Evolutionary conservation across 2,329 filamentous ascomycete genomes (phyloP).

Genomic region (Penicillium sp.): DNA sequence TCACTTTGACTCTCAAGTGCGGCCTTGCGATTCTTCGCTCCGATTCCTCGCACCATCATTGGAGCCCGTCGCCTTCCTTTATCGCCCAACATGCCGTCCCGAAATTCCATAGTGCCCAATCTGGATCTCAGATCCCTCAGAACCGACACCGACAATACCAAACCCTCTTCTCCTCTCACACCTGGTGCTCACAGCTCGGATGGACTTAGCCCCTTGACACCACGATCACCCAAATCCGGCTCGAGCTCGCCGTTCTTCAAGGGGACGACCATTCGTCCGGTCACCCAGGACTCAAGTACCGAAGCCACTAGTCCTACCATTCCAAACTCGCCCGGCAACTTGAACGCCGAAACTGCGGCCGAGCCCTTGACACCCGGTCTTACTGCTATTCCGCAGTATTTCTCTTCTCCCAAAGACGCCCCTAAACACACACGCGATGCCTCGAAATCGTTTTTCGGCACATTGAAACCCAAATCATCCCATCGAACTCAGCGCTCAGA

Average conservation of each 20-base stretch:
- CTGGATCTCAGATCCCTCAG: slow-evolving; percentile 35
- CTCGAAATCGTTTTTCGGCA: slow-evolving; percentile 46
- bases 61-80: slow-evolving; percentile 2
- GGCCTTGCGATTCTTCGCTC: not conserved
- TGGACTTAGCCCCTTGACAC: slow-evolving; percentile 33
- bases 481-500: slow-evolving; percentile 42
- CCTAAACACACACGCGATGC: slow-evolving; percentile 42
- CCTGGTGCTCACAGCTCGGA: slow-evolving; percentile 35
- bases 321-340: slow-evolving; percentile 26
- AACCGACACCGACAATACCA: slow-evolving; percentile 26
- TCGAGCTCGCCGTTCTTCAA: slow-evolving; percentile 37
- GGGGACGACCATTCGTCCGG: slow-evolving; percentile 39
- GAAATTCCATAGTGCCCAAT: slow-evolving; percentile 35
- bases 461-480: slow-evolving; percentile 44
- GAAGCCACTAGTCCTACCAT: slow-evolving; percentile 26
- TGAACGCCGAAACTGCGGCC: slow-evolving; percentile 22
- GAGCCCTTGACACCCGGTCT: slow-evolving; percentile 40
- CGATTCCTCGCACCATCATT: not conserved
- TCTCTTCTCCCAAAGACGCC: slow-evolving; percentile 40
- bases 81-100: slow-evolving; percentile 33
- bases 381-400: slow-evolving; percentile 44
- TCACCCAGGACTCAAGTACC: slow-evolving; percentile 35
- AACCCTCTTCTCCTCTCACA: slow-evolving; percentile 31
- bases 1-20: not conserved
- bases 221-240: slow-evolving; percentile 36